phyloP scores from a whole-genome alignment of 192 early-diverging fungal species.

The Hyaloraphidium curvatum region DNA sequence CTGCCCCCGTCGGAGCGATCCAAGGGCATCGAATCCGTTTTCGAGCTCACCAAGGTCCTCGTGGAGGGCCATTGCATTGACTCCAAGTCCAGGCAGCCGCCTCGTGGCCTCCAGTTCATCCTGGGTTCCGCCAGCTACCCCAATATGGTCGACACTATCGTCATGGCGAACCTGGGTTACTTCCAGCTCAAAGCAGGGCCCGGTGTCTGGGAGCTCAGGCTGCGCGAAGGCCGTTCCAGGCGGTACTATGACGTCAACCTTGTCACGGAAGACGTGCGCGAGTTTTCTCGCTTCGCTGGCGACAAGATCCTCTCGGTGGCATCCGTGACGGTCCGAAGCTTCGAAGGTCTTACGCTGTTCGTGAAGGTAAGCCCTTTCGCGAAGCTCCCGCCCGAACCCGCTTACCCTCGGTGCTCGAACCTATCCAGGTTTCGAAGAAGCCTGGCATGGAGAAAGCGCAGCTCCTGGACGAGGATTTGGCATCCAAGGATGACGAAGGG shows the following conservation, averaged over 20 bases:
- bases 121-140: slow-evolving; percentile 46
- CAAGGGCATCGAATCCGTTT: slow-evolving; percentile 46
- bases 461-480: slow-evolving; percentile 27
- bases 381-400: too few species aligned
- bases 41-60: slow-evolving; percentile 63
- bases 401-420: too few species aligned
- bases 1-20: slow-evolving; percentile 14
- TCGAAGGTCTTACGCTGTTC: slow-evolving; percentile 65
- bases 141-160: slow-evolving; percentile 70
- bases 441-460: slow-evolving; percentile 59
- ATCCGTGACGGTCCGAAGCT: slow-evolving; percentile 46
- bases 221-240: slow-evolving; percentile 62
- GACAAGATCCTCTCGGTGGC: slow-evolving; percentile 19
- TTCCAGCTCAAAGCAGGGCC: slow-evolving; percentile 87
- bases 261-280: slow-evolving; percentile 22
- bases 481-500: slow-evolving; percentile 8
- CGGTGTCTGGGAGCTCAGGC: slow-evolving; percentile 62
- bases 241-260: slow-evolving; percentile 58
- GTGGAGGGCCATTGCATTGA: slow-evolving; percentile 48
- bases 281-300: slow-evolving; percentile 10
- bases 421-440: too few species aligned
- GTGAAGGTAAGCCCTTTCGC: too few species aligned
- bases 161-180: slow-evolving; percentile 98
- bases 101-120: slow-evolving; percentile 75
- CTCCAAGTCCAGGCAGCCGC: slow-evolving; percentile 38